Conservation (phyloP, 2,329 filamentous ascomycete genomes). For the Arachnomyces sp. region DNA sequence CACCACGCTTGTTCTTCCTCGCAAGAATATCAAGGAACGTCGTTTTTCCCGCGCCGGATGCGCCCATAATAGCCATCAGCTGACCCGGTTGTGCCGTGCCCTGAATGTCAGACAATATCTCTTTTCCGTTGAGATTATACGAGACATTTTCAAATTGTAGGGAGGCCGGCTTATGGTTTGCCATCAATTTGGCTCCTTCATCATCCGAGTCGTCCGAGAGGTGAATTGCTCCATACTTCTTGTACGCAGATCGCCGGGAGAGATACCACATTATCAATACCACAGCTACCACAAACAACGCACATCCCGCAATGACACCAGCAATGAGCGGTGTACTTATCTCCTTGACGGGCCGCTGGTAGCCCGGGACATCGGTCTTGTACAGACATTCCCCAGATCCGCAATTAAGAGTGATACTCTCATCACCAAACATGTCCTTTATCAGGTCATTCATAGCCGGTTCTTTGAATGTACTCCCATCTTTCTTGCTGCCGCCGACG, state of each 20-base stretch:
- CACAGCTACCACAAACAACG: slow-evolving; percentile 79
- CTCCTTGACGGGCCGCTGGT: slow-evolving; percentile 75
- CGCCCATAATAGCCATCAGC: slow-evolving; percentile 94
- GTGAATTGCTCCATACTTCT: slow-evolving; percentile 61
- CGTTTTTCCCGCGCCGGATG: slow-evolving; percentile 93
- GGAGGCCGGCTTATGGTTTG: slow-evolving; percentile 83
- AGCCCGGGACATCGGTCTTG: slow-evolving; percentile 85
- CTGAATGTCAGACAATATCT: slow-evolving; percentile 70
- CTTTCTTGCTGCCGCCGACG: slow-evolving; percentile 48
- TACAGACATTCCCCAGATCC: slow-evolving; percentile 86
- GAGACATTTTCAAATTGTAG: slow-evolving; percentile 81
- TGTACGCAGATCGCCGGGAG: slow-evolving; percentile 58
- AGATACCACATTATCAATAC: slow-evolving; percentile 82
- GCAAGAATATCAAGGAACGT: slow-evolving; percentile 94
- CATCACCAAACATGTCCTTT: slow-evolving; percentile 78
- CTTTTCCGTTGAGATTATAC: slow-evolving; percentile 78
- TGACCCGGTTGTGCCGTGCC: slow-evolving; percentile 93
- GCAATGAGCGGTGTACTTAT: slow-evolving; percentile 98
- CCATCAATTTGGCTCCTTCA: slow-evolving; percentile 75
- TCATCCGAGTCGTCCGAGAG: slow-evolving; percentile 81
- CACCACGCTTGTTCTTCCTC: slow-evolving; percentile 89
- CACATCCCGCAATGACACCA: slow-evolving; percentile 76
- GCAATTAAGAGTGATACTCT: slow-evolving; percentile 76
- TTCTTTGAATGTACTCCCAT: slow-evolving; percentile 79
- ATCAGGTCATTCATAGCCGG: slow-evolving; percentile 90